Base-by-base conservation (phyloP, 345 rosid genomes). In the Eucalyptus cloeziana region DNA sequence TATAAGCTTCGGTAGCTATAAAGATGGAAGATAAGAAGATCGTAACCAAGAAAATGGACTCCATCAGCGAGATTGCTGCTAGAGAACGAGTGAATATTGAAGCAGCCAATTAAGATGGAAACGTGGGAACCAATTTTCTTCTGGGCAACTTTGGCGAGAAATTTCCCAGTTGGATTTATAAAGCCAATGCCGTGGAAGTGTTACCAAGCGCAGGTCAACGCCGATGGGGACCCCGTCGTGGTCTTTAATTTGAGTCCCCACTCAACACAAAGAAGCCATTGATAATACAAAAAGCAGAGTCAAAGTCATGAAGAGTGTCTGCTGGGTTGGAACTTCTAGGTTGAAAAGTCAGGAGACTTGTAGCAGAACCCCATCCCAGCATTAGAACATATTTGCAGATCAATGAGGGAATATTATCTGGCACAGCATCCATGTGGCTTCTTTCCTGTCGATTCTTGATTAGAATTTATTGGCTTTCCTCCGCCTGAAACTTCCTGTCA, bases 21-120 rank as follows among this genome's bases (percentile, higher is more conserved):
- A 88, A 86, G 24, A 88, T 40, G 67, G 71, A n/a, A 49, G 91
- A 87, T 25, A 90, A 30, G 87, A 94, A 79, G 83, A 93, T 71
- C 51, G 90, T 22, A 87, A 56, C 40, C 81, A 79, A 87, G 92
- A 90, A 51, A 33, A 89, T 9, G 40, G 67, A 31, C 51, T 88
- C 47, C 85, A 76, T 76, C 47, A 24, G 30, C 85, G 27, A 40
- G 85, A 76, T 40, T 40, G 47, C 85, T 22, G 85, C 16, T 40
- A 11, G 47, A 76, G 47, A 40, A 76, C 24, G 85, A 21, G 30
- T 22, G 85, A 71, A 21, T 76, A 22, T 43, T 37, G 85, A 40
- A 40, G 47, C 7, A 76, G 47, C 47, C 24, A 22, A 76, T 76
- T 76, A 76, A 76, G 47, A 76, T 6, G 85, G 30, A 21, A 76